phyloP scores from a whole-genome alignment of 2,329 filamentous ascomycete species.

The Fusarium nanum region DNA sequence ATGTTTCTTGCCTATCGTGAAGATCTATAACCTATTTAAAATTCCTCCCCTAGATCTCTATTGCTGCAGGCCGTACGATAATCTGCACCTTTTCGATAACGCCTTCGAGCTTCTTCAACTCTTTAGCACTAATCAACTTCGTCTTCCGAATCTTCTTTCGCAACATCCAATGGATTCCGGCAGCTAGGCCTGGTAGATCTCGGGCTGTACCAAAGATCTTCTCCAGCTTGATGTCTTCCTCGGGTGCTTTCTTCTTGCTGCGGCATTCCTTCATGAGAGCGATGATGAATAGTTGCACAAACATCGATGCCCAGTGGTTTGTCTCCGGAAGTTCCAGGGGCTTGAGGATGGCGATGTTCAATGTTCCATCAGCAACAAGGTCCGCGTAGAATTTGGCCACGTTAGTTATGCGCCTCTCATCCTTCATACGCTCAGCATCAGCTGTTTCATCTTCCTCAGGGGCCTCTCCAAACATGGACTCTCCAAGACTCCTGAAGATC shows the following conservation, averaged over 20 bases:
- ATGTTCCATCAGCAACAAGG: conserved; percentile 59
- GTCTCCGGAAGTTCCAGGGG: conserved; percentile 83
- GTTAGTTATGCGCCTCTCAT: conserved; percentile 63
- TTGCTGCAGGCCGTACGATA: conserved; percentile 42
- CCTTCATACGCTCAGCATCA: conserved; percentile 58
- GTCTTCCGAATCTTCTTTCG: conserved; percentile 78
- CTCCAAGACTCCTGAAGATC: conserved; percentile 86
- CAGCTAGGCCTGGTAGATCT: conserved; percentile 74
- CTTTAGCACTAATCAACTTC: conserved; percentile 61
- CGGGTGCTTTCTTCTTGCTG: conserved; percentile 55
- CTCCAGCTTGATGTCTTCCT: conserved; percentile 68
- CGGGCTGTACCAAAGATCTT: conserved; percentile 74
- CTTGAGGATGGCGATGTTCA: conserved; percentile 66
- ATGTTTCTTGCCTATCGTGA: not conserved
- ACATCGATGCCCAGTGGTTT: conserved; percentile 78
- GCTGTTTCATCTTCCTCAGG: conserved; percentile 68
- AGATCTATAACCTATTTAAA: not conserved
- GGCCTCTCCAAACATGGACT: conserved; percentile 75
- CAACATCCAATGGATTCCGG: conserved; percentile 83
- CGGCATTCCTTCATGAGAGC: conserved; percentile 75
- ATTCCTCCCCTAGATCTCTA: conserved; percentile 21
- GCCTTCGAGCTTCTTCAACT: conserved; percentile 58
- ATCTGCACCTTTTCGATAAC: conserved; percentile 51
- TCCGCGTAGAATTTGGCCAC: conserved; percentile 66
- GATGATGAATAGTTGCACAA: conserved; percentile 84